These are phyloP conservation scores for Simplicillium sp. DNA, from an alignment of 2,329 filamentous ascomycete species.

Conservation along the genomic window DNA sequence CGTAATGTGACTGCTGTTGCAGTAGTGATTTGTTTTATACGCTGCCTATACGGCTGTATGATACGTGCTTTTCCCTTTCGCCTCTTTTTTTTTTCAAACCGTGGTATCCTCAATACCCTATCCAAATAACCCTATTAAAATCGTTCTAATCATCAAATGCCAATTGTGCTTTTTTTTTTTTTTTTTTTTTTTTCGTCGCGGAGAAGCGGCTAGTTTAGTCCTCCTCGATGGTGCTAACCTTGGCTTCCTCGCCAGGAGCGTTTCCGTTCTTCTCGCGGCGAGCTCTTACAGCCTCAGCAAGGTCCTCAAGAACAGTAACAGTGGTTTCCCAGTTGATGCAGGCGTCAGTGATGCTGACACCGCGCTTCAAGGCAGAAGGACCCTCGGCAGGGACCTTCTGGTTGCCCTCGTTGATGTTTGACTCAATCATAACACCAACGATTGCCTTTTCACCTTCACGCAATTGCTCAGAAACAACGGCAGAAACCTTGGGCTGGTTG, in stretches of 20 bases:
- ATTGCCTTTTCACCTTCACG: constrained; percentile 80
- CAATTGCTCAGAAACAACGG: constrained; percentile 73
- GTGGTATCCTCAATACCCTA: too few species aligned
- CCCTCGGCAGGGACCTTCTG: constrained; percentile 84
- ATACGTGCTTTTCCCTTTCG: too few species aligned
- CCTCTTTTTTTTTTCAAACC: too few species aligned
- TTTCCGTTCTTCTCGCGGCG: constrained; percentile 50
- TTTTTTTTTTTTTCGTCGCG: background rate
- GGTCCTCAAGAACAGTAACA: constrained; percentile 69
- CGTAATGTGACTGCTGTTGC: too few species aligned
- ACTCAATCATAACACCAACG: constrained; percentile 97
- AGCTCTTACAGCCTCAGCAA: constrained; percentile 73
- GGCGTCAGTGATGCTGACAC: constrained; percentile 90
- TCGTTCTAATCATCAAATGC: background rate
- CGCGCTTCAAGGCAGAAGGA: constrained; percentile 68
- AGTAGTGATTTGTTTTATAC: too few species aligned
- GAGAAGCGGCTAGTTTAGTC: constrained; percentile 24
- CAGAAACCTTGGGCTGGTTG: constrained; percentile 91
- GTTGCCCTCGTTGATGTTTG: constrained; percentile 85
- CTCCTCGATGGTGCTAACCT: constrained; percentile 41
- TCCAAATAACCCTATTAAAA: too few species aligned
- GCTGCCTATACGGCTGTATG: too few species aligned
- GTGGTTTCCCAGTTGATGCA: constrained; percentile 93
- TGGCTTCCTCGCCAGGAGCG: constrained; percentile 18
- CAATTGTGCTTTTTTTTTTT: background rate